phyloP scores from a whole-genome alignment of 2,329 filamentous ascomycete species.

The Orbilia ellipsospora region DNA sequence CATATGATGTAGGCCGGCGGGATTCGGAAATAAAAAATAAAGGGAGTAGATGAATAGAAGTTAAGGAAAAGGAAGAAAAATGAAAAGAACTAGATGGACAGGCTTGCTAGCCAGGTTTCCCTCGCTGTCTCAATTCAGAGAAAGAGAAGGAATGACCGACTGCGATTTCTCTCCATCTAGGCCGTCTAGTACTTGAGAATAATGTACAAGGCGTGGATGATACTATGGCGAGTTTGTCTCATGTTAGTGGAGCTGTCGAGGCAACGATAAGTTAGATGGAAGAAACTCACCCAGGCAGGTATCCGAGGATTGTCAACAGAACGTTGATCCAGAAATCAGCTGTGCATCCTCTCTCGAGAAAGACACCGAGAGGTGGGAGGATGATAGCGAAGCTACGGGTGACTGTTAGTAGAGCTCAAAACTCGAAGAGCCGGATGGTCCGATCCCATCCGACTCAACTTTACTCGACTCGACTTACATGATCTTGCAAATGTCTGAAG shows the following conservation, averaged over 20 bases:
- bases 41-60: background rate
- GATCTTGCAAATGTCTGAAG: conserved; percentile 81
- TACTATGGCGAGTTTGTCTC: conserved; percentile 66
- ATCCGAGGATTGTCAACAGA: conserved; percentile 80
- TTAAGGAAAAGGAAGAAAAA: conserved; percentile 16
- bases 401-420: background rate
- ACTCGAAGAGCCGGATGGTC: background rate
- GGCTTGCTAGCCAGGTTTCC: conserved; percentile 15
- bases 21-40: conserved; percentile 39
- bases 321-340: conserved; percentile 93
- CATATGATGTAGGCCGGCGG: conserved; percentile 46
- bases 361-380: conserved; percentile 89
- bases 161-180: conserved; percentile 4
- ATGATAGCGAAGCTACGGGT: conserved; percentile 79
- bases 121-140: background rate
- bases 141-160: background rate
- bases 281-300: conserved; percentile 60
- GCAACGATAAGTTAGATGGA: background rate
- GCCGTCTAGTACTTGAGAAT: conserved; percentile 57
- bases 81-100: conserved; percentile 8
- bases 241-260: conserved; percentile 12
- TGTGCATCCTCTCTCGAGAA: conserved; percentile 91
- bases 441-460: background rate
- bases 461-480: conserved; percentile 27
- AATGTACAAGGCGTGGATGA: conserved; percentile 87